A percentile compares a stretch with the other conserved stretches of the same genome.
These are phyloP conservation scores for Thecaphora frezii DNA, from an alignment of 1,284 basidiomycete species.

Conservation along the genomic window DNA sequence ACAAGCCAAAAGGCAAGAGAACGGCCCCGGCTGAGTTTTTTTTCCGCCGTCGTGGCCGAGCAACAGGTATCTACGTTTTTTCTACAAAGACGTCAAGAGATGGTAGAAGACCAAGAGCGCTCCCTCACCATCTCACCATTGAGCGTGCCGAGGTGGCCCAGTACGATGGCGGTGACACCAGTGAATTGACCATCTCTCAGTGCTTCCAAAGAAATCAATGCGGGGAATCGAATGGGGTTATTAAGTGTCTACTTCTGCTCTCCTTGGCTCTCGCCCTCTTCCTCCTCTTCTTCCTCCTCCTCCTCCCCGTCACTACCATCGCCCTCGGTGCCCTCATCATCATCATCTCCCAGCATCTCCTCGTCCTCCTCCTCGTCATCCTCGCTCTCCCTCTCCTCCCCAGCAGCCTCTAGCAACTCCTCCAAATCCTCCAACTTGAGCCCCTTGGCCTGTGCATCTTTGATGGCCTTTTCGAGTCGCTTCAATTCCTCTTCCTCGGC, in stretches of 20 bases:
- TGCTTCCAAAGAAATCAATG: too few relatives aligned
- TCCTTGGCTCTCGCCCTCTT: neutral
- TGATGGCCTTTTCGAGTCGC: constrained; percentile 31
- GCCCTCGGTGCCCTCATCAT: constrained; percentile 5
- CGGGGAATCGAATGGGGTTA: too few relatives aligned
- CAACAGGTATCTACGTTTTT: too few relatives aligned
- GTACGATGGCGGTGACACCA: too few relatives aligned
- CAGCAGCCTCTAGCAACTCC: constrained; percentile 21
- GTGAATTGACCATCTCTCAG: too few relatives aligned
- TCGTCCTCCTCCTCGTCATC: constrained; percentile 17
- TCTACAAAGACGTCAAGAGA: too few relatives aligned
- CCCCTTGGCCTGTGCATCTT: constrained; percentile 34
- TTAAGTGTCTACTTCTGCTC: neutral
- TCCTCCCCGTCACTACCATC: constrained; percentile 12
- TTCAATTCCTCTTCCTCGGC: constrained; percentile 40
- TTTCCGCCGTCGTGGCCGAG: too few relatives aligned
- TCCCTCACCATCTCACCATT: too few relatives aligned
- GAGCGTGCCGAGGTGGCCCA: too few relatives aligned
- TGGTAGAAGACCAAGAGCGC: too few relatives aligned
- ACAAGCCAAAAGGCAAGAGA: too few relatives aligned
- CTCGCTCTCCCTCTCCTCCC: constrained; percentile 11
- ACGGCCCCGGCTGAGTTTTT: too few relatives aligned
- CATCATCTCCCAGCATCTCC: constrained; percentile 8
- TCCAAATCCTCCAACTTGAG: constrained; percentile 26
- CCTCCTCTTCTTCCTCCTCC: constrained; percentile 1